phyloP scores from a whole-genome alignment of 768 basidiomycete genomes.

The Gymnopilus junonius region DNA sequence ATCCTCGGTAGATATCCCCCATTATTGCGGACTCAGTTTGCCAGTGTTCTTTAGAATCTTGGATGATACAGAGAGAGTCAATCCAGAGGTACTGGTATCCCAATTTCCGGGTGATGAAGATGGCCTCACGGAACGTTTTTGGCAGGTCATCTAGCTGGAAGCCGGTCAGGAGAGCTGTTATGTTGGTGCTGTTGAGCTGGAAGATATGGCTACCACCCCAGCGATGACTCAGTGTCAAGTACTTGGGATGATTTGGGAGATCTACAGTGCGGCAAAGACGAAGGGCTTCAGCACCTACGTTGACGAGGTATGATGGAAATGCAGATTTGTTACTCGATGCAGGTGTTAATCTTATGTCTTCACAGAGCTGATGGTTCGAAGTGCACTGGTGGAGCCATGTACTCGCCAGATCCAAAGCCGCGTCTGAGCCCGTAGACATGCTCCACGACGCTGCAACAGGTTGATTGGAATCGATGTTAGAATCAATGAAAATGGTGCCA shows the following conservation, averaged over 20 bases:
- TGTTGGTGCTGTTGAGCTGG: not conserved
- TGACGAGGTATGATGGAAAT: constrained; percentile 8
- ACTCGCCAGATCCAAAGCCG: constrained; percentile 6
- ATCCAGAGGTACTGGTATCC: constrained; percentile 16
- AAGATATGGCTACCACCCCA: constrained; percentile 14
- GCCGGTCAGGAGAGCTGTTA: not conserved
- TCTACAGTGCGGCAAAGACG: constrained; percentile 2
- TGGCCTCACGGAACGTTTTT: constrained; percentile 12
- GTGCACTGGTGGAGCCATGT: constrained; percentile 4
- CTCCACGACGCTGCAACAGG: constrained; percentile 6
- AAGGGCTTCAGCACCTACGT: not conserved
- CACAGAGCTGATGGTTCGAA: constrained; percentile 8
- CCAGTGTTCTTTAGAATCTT: constrained; percentile 15
- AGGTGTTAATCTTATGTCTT: constrained; percentile 10
- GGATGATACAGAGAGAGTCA: constrained; percentile 16
- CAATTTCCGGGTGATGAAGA: constrained; percentile 8
- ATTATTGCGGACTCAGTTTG: constrained; percentile 14
- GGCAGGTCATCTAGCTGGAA: not conserved
- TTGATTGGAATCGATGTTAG: not conserved
- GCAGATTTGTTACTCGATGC: not conserved
- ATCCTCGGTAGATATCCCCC: constrained; percentile 14
- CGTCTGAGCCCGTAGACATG: constrained; percentile 10
- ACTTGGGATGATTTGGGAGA: not conserved
- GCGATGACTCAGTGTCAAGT: constrained; percentile 13
- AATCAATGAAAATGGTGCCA: not conserved